These are phyloP conservation scores for Arabidopsis suecica DNA, from an alignment of 345 rosid species.

Conservation along the genomic window DNA sequence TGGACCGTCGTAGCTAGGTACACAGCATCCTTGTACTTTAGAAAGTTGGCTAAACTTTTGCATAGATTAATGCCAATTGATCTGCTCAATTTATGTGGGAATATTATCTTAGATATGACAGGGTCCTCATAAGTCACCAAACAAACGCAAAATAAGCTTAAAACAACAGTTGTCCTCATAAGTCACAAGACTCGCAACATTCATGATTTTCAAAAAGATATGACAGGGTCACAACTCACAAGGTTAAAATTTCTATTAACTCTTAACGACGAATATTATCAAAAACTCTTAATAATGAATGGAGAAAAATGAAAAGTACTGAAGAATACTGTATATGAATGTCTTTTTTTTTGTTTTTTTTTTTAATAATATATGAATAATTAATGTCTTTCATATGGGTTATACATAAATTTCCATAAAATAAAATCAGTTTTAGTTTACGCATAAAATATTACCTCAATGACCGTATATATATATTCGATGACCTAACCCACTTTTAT, in stretches of 20 bases:
- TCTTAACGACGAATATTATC: not conserved
- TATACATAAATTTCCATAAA: not conserved
- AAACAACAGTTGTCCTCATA: not conserved
- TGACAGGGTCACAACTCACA: not conserved
- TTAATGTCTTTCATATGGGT: not conserved
- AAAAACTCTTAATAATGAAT: not conserved
- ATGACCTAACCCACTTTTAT: constrained; percentile 42
- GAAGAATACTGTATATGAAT: no score
- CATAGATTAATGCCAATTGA: constrained; percentile 27
- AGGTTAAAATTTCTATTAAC: not conserved
- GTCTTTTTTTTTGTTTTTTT: no score
- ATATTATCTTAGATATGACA: constrained; percentile 31
- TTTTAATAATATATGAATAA: not conserved
- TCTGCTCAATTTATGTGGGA: constrained; percentile 23
- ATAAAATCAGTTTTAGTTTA: not conserved
- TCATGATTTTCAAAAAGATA: constrained; percentile 6
- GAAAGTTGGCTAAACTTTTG: constrained; percentile 31
- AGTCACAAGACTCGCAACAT: not conserved
- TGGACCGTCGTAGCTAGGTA: constrained; percentile 45
- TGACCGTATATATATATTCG: constrained; percentile 17
- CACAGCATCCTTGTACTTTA: constrained; percentile 40
- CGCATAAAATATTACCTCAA: not conserved
- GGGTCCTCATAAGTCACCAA: no score
- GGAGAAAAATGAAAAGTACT: not conserved
- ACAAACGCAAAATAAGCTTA: not conserved